phyloP scores from a whole-genome alignment of 768 basidiomycete species.

The Tricholoma flavovirens region DNA sequence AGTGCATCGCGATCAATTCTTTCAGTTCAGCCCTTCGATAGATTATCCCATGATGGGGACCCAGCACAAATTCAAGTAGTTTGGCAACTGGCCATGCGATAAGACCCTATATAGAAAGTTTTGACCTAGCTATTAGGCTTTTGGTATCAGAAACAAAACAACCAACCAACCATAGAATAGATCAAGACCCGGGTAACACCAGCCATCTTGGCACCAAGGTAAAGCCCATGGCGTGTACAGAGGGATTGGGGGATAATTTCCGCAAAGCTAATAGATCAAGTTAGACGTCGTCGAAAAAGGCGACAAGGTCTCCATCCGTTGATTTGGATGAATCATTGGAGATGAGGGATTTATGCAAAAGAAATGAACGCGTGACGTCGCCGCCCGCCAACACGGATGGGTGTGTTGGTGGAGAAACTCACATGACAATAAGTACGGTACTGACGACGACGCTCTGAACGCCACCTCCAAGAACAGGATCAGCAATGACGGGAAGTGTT shows the following conservation, averaged over 20 bases:
- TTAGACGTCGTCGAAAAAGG: neutral
- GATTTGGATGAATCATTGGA: neutral
- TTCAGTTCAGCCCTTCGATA: constrained; percentile 84
- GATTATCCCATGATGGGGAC: constrained; percentile 85
- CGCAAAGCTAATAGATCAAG: constrained; percentile 53
- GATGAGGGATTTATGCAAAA: neutral
- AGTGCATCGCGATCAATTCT: constrained; percentile 88
- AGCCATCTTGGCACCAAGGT: constrained; percentile 85
- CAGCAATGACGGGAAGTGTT: constrained; percentile 77
- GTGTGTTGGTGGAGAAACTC: constrained; percentile 1
- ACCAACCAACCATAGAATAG: constrained; percentile 51
- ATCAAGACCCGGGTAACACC: constrained; percentile 62
- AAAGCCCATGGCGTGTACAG: constrained; percentile 88
- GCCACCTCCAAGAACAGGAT: constrained; percentile 3
- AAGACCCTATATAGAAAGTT: constrained; percentile 42
- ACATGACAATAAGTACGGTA: constrained; percentile 8
- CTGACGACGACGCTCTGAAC: constrained; percentile 7
- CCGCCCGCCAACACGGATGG: neutral
- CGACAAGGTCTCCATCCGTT: neutral
- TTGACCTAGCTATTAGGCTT: constrained; percentile 34
- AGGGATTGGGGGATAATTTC: constrained; percentile 92
- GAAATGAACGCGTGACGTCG: constrained; percentile 15
- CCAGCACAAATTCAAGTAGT: constrained; percentile 69
- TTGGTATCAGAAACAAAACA: neutral
- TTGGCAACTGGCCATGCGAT: constrained; percentile 86